phyloP scores from a whole-genome alignment of 306 rosid species.

The Gleditsia sinensis region DNA sequence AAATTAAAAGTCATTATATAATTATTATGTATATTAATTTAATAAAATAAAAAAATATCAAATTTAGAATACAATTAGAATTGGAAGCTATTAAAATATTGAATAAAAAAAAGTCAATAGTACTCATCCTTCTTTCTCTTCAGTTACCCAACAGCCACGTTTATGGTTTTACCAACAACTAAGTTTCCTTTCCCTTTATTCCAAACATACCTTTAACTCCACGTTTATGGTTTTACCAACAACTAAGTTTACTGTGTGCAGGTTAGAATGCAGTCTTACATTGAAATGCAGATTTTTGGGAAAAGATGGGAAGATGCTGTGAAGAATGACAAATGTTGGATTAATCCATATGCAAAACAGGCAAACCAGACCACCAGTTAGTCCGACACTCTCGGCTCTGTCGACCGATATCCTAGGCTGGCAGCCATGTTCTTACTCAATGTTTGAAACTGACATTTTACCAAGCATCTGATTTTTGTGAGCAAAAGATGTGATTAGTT shows the following conservation, averaged over 20 bases:
- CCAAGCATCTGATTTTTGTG: conserved; percentile 4
- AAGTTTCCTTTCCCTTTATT: no score
- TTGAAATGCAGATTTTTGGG: conserved; percentile 50
- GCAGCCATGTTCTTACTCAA: conserved; percentile 20
- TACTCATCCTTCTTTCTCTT: no score
- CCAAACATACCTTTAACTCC: conserved; percentile 1
- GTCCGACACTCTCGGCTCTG: conserved; percentile 6
- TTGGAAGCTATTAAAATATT: no score
- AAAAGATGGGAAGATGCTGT: conserved; percentile 54
- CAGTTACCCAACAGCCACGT: no score
- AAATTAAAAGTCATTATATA: no score
- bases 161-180: no score
- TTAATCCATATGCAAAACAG: conserved; percentile 55
- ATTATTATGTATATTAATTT: no score
- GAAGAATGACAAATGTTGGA: conserved; percentile 50
- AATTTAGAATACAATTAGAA: no score
- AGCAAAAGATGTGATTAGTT: neutral
- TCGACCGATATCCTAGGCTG: conserved; percentile 3
- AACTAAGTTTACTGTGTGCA: conserved; percentile 28
- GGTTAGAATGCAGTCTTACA: conserved; percentile 58
- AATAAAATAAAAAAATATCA: no score
- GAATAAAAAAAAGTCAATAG: no score
- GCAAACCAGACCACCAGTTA: conserved; percentile 35
- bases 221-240: no score
- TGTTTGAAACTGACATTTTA: conserved; percentile 21